These are phyloP conservation scores for Sporothrix dimorphospora DNA, from an alignment of 2,329 filamentous ascomycete genomes.

Conservation along the genomic window DNA sequence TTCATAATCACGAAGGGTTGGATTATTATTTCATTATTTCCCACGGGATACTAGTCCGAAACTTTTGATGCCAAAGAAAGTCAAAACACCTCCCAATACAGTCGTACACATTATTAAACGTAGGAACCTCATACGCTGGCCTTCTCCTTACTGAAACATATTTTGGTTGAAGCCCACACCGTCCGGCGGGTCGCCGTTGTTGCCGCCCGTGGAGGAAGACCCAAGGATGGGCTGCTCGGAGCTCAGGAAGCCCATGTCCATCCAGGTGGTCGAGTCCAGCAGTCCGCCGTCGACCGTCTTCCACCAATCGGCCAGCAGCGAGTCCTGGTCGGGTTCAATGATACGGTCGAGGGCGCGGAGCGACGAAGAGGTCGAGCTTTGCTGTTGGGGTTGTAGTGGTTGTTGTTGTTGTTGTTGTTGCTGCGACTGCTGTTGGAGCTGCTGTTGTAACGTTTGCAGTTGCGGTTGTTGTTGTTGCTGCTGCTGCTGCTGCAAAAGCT, in stretches of 20 bases:
- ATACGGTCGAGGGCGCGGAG: slow-evolving; percentile 11
- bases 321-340: slow-evolving; percentile 31
- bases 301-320: slow-evolving; percentile 34
- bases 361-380: neutral
- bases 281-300: slow-evolving; percentile 31
- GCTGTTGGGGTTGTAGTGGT: neutral
- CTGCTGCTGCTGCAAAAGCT: neutral
- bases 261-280: slow-evolving; percentile 34
- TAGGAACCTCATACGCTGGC: too few relatives aligned
- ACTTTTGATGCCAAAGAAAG: slow-evolving; percentile 13
- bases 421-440: neutral
- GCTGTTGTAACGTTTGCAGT: neutral
- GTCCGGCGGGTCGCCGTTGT: slow-evolving; percentile 8
- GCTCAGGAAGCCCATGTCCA: slow-evolving; percentile 34
- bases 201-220: neutral
- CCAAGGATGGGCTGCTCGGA: slow-evolving; percentile 32
- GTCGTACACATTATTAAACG: neutral
- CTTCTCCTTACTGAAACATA: slow-evolving; percentile 23
- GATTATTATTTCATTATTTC: neutral
- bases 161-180: slow-evolving; percentile 13
- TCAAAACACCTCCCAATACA: neutral
- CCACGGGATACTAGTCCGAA: neutral
- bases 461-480: neutral
- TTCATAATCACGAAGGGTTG: too few relatives aligned
- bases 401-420: neutral